Percentiles rank a stretch among this genome's conserved stretches.
Conservation (phyloP, 257 asterid species). For the Fraxinus quadrangulata region DNA sequence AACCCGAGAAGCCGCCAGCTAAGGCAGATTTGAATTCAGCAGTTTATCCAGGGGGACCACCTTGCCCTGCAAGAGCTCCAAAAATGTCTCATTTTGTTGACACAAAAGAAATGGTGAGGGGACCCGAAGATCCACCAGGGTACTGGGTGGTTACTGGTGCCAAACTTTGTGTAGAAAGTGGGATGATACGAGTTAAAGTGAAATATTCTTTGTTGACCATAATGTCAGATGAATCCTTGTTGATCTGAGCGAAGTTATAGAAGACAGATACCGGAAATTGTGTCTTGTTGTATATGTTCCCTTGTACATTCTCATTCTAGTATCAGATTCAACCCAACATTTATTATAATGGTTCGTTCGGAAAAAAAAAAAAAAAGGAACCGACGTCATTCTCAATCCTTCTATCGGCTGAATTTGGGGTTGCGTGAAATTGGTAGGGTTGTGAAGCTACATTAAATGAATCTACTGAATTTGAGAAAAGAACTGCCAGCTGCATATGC, state of each 20-base stretch:
- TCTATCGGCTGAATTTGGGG: background rate
- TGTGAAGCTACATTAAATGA: background rate
- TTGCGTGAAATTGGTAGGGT: background rate
- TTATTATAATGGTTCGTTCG: constrained; percentile 14
- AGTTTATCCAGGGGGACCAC: constrained; percentile 87
- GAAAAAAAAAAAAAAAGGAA: background rate
- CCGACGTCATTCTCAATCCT: background rate
- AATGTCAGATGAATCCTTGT: constrained; percentile 67
- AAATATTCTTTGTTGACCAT: constrained; percentile 83
- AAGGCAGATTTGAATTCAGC: constrained; percentile 85
- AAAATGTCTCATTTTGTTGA: constrained; percentile 86
- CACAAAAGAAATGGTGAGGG: constrained; percentile 81
- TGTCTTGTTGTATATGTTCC: constrained; percentile 26
- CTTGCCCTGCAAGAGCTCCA: constrained; percentile 73
- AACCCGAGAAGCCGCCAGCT: constrained; percentile 50
- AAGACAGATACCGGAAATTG: background rate
- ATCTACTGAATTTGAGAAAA: background rate
- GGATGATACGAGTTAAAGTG: constrained; percentile 72
- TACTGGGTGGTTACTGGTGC: constrained; percentile 96
- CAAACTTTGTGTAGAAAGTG: constrained; percentile 74
- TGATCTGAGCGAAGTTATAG: constrained; percentile 38
- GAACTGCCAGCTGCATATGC: background rate
- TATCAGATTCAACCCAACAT: constrained; percentile 20
- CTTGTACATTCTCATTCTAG: constrained; percentile 32
- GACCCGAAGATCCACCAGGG: constrained; percentile 87